Evolutionary conservation across 495 filamentous ascomycete genomes (phyloP).

Genomic region (Hypoxylon cercidicola): DNA sequence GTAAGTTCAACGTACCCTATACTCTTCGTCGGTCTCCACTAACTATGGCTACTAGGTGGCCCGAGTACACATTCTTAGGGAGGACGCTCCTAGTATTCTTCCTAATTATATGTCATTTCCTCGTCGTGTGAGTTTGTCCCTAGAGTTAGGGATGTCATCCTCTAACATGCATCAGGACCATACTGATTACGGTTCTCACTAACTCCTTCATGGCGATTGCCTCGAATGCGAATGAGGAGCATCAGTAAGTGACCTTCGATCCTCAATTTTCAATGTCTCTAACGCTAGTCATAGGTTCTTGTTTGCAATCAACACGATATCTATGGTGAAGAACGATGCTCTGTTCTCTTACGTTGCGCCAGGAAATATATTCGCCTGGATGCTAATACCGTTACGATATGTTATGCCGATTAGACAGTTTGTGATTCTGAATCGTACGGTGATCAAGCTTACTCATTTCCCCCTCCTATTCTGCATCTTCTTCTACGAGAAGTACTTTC

Average conservation of each 20-base stretch:
- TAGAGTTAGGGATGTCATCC: neutral
- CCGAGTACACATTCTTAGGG: slow-evolving; percentile 79
- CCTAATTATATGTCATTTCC: slow-evolving; percentile 92
- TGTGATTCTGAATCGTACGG: slow-evolving; percentile 80
- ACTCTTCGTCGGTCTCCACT: slow-evolving; percentile 7
- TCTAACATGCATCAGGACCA: slow-evolving; percentile 63
- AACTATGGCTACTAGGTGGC: slow-evolving; percentile 69
- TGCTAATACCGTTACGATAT: slow-evolving; percentile 81
- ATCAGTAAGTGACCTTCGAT: slow-evolving; percentile 64
- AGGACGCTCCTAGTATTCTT: slow-evolving; percentile 79
- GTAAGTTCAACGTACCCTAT: slow-evolving; percentile 43
- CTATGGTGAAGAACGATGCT: slow-evolving; percentile 94
- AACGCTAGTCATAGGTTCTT: slow-evolving; percentile 64
- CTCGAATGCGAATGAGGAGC: slow-evolving; percentile 90
- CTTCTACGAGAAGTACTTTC: slow-evolving; percentile 80
- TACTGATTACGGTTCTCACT: slow-evolving; percentile 89
- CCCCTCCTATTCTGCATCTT: slow-evolving; percentile 87
- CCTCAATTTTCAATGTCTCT: slow-evolving; percentile 1
- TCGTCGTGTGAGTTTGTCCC: slow-evolving; percentile 70
- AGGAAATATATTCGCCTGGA: slow-evolving; percentile 87
- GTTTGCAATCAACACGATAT: slow-evolving; percentile 93
- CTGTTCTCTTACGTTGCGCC: slow-evolving; percentile 93
- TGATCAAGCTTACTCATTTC: slow-evolving; percentile 91
- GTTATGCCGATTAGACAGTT: slow-evolving; percentile 80
- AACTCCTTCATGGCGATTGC: slow-evolving; percentile 96